These are phyloP conservation scores for Vitis rupestris DNA, from an alignment of 164 flowering plant species.

Conservation along the genomic window DNA sequence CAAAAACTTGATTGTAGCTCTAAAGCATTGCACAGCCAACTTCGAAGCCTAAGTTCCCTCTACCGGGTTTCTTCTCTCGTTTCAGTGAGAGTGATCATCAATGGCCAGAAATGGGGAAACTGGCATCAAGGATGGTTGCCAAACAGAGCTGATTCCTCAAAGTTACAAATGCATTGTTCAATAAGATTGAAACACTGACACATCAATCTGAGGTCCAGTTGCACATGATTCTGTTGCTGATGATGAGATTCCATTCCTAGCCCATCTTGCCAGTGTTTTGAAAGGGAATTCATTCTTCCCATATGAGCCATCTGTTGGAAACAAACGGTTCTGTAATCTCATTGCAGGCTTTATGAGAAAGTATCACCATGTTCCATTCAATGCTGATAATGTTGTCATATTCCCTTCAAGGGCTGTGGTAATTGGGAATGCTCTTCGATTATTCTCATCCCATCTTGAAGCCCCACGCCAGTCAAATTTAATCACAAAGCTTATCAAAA, in stretches of 20 bases:
- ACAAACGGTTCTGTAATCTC: constrained; percentile 68
- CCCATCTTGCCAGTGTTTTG: constrained; percentile 77
- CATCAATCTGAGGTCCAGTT: constrained; percentile 11
- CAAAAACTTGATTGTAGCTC: too few species aligned
- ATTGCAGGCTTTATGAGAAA: constrained; percentile 83
- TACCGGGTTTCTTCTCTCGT: too few species aligned
- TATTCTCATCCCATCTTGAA: constrained; percentile 92
- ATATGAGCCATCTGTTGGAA: constrained; percentile 93
- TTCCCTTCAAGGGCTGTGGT: constrained; percentile 94
- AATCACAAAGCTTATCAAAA: constrained; percentile 86
- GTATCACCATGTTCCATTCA: constrained; percentile 85
- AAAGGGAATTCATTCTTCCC: constrained; percentile 67
- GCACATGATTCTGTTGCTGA: constrained; percentile 94
- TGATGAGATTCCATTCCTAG: constrained; percentile 96
- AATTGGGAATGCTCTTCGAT: constrained; percentile 78
- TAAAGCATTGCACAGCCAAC: too few species aligned
- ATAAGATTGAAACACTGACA: too few species aligned
- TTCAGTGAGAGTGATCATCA: too few species aligned
- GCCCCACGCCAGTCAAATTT: constrained; percentile 96
- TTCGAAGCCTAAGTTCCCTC: too few species aligned
- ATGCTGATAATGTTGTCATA: constrained; percentile 72
- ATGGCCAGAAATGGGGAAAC: too few species aligned
- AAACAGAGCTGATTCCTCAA: too few species aligned
- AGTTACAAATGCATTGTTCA: too few species aligned
- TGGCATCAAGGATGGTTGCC: too few species aligned